Evolutionary conservation across 345 rosid species (phyloP).

Genomic region (Salix caprea): DNA sequence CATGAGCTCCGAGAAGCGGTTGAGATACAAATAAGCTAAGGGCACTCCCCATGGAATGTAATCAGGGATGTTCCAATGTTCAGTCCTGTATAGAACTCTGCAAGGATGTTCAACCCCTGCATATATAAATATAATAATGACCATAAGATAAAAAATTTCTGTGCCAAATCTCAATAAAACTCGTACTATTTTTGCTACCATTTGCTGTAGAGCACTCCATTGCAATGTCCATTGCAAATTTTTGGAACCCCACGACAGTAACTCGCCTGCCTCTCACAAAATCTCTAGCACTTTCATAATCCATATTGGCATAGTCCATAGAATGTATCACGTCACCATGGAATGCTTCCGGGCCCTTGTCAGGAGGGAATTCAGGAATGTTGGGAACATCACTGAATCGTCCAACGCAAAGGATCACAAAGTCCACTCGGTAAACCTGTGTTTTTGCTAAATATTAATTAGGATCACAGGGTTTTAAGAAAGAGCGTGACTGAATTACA

Average conservation of each 20-base stretch:
- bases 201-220: conserved; percentile 35
- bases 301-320: conserved; percentile 35
- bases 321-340: conserved; percentile 41
- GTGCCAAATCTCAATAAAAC: not conserved
- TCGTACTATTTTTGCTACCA: conserved; percentile 13
- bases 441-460: not conserved
- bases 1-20: conserved; percentile 42
- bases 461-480: not conserved
- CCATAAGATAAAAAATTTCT: too few relatives aligned
- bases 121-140: not conserved
- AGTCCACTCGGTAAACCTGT: conserved; percentile 28
- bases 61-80: conserved; percentile 42
- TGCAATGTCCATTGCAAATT: conserved; percentile 40
- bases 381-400: conserved; percentile 37
- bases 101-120: conserved; percentile 36
- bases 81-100: conserved; percentile 31
- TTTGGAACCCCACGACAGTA: conserved; percentile 34
- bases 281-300: not conserved
- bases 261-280: conserved; percentile 32
- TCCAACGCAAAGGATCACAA: conserved; percentile 39
- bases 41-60: conserved; percentile 47
- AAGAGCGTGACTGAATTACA: not conserved
- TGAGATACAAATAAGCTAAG: conserved; percentile 28
- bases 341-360: conserved; percentile 42
- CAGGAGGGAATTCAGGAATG: conserved; percentile 35